Base-by-base conservation (phyloP, 768 basidiomycete genomes). In the Lactifluus rugatus region DNA sequence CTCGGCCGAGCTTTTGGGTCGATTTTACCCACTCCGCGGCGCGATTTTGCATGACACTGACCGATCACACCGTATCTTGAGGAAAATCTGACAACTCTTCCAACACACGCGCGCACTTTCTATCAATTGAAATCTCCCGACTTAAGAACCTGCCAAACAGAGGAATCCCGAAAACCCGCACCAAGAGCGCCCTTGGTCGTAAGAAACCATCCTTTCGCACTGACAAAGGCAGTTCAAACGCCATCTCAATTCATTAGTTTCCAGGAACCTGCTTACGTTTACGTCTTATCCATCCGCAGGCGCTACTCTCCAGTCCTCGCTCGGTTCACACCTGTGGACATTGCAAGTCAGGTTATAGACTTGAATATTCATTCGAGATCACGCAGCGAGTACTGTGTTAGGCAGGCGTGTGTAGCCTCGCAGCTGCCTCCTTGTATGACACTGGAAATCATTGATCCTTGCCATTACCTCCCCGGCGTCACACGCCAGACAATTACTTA, bases 11-110 rank as follows among this genome's bases (percentile, higher is more conserved):
- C 31, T 23, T 52, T 25, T 53, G 57, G 57, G 14, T 48, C 57
- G 14, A 36, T 42, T 28, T 52, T 54, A 42, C 52, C 52, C 58
- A 49, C 58, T 59, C 58, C 47, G 52, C 52, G 52, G 58, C 58
- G 52, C 58, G 31, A 48, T 48, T 41, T 4, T 23, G 34, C 34
- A 39, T 21, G 26, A 41, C 26, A 41, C 39, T 16, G 28, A 49
- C 58, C 53, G 58, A 59, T 59, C 52, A 59, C 41, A 54, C 48
- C 53, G 58, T 59, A 59, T 59, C 58, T 59, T 42, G 56, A 52
- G 23, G 57, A 58, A 58, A 58, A 58, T 58, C 57, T 58, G 52
- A 48, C 52, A 31, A 26, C 34, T 16, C 32, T 45, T 32, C 44
- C 17, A 45, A 36, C 26, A 53, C 52, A 7, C 14, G 25, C n/a